These are phyloP conservation scores for Ganoderma boninense DNA, from an alignment of 1,284 basidiomycete species.

Conservation along the genomic window DNA sequence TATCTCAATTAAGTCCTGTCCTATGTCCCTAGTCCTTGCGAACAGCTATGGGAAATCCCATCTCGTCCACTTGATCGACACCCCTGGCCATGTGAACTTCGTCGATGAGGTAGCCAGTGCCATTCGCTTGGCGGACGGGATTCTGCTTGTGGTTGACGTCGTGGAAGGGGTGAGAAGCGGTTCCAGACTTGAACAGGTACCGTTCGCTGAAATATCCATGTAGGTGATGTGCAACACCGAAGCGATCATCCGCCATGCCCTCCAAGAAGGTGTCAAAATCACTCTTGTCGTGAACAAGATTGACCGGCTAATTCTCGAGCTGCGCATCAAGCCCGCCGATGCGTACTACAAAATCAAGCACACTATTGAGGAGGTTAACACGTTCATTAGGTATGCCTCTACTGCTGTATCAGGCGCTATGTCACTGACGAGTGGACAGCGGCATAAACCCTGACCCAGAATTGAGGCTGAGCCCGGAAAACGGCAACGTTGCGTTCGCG, in stretches of 20 bases:
- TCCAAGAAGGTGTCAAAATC: slow-evolving; percentile 91
- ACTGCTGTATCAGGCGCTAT: not conserved
- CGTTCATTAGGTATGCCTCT: slow-evolving; percentile 80
- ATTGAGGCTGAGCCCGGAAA: slow-evolving; percentile 90
- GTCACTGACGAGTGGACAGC: slow-evolving; percentile 49
- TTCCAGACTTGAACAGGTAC: not conserved
- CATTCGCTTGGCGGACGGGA: slow-evolving; percentile 91
- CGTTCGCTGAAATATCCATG: not conserved
- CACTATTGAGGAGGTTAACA: slow-evolving; percentile 98
- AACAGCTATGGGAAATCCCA: slow-evolving; percentile 94
- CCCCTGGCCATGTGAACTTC: slow-evolving; percentile 98
- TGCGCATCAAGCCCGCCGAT: slow-evolving; percentile 94
- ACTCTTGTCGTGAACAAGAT: slow-evolving; percentile 98
- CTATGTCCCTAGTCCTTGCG: slow-evolving; percentile 92
- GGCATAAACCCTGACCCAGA: slow-evolving; percentile 90
- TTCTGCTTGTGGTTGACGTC: slow-evolving; percentile 94
- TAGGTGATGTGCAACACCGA: slow-evolving; percentile 85
- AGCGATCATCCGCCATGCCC: slow-evolving; percentile 84
- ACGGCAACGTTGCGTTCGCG: slow-evolving; percentile 97
- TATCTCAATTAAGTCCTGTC: slow-evolving; percentile 96
- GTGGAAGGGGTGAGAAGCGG: slow-evolving; percentile 82
- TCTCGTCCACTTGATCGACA: slow-evolving; percentile 94
- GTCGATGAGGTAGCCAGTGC: slow-evolving; percentile 94
- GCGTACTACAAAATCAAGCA: slow-evolving; percentile 99
- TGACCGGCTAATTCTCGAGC: slow-evolving; percentile 95